Evolutionary conservation across 352 stramenopile species (phyloP), one percentile per base, ranked within the genome.

Genomic region (Globisporangium lucens): DNA sequence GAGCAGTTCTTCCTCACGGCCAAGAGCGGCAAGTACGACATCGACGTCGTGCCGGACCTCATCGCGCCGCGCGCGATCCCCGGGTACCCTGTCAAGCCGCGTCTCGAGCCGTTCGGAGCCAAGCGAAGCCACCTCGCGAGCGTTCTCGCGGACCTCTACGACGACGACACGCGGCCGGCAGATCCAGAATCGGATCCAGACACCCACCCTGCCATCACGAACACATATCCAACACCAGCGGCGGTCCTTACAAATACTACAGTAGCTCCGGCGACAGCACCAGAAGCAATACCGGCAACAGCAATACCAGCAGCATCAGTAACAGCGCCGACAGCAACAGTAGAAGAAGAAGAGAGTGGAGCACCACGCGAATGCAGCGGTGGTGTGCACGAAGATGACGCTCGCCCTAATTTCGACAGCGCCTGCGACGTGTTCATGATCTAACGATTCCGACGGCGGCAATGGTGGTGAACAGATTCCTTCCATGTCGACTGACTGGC

Each of bases 1-100:
- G 74, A 87, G 72, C 83, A 72, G 49, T 85, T 89, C 57, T 91
- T 89, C 47, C 24, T 89, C 22, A 68, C 70, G 3, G 78, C 85
- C 49, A 58, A 53, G 41, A 51, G 76, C 52, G 64, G 75, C 2
- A 56, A 77, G 24, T 68, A 86, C 10, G 72, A 75, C 20, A 49
- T 61, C n/a, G 68, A 80, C 24, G 77, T 93, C 43, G 49, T 66
- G 24, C 75, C 76, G 2, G 72, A 76, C n/a, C 74, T 85, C 27
- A 77, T 91, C 58, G 68, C 70, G 8, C 72, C 77, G 60, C 77
- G 79, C 27, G 71, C 79, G 8, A 63, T 93, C 15, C 73, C 79
- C 6, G 71, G 76, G 1, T 91, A 82, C 55, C 83, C 77, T 0
- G 33, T 74, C 33, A 83, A 78, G 36, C 38, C 10, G 9, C 24